Evolutionary conservation across 768 basidiomycete species (phyloP).

Genomic region (Astraeus odoratus): DNA sequence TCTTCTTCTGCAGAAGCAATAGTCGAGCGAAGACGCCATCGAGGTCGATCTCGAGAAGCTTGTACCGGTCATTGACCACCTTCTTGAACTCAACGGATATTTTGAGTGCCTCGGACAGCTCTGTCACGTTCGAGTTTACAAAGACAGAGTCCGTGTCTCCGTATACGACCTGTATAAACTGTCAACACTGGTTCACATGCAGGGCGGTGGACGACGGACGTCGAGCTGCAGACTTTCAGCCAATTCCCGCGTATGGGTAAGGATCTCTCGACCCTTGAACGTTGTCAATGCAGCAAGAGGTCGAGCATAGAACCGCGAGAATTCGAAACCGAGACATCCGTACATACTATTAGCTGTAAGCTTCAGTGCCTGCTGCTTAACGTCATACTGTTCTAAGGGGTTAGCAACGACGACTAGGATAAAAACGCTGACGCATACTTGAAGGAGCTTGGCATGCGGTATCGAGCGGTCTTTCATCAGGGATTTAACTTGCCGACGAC

Average conservation of each 20-base stretch:
- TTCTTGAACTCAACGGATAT: slow-evolving; percentile 93
- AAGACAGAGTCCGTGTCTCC: slow-evolving; percentile 99
- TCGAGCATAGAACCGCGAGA: slow-evolving; percentile 93
- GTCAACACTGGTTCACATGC: neutral
- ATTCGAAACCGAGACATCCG: slow-evolving; percentile 96
- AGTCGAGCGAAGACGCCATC: slow-evolving; percentile 92
- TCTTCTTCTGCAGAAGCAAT: slow-evolving; percentile 95
- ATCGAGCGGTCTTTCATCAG: slow-evolving; percentile 87
- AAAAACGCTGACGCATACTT: slow-evolving; percentile 44
- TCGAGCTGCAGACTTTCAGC: slow-evolving; percentile 88
- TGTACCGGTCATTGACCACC: slow-evolving; percentile 92
- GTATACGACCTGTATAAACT: slow-evolving; percentile 74
- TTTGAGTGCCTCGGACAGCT: slow-evolving; percentile 82
- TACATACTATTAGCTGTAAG: slow-evolving; percentile 99
- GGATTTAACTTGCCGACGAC: slow-evolving; percentile 84
- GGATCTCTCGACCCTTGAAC: slow-evolving; percentile 94
- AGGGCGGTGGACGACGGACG: slow-evolving; percentile 40
- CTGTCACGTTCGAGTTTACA: slow-evolving; percentile 90
- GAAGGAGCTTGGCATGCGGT: slow-evolving; percentile 68
- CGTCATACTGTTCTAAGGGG: slow-evolving; percentile 65
- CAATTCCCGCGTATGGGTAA: slow-evolving; percentile 87
- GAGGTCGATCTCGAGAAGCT: slow-evolving; percentile 92
- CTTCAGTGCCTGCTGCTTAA: slow-evolving; percentile 95
- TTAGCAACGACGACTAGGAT: neutral
- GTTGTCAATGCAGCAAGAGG: slow-evolving; percentile 97